These are phyloP conservation scores for Avena insularis DNA, from an alignment of 176 grass and related monocot genomes.

Conservation along the genomic window DNA sequence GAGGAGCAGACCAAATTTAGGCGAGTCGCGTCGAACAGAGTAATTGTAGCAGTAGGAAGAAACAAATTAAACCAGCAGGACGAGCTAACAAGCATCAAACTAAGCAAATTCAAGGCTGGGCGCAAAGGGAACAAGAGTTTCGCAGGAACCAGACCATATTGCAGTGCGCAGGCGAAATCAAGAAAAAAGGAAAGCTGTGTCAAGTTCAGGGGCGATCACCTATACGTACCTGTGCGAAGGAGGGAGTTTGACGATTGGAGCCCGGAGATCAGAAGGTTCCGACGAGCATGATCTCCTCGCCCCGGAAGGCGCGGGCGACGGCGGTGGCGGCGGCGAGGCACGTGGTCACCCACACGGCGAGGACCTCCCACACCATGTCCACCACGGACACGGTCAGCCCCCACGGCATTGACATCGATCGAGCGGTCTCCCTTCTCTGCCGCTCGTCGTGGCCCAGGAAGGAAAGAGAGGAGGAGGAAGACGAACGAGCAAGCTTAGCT, in stretches of 20 bases:
- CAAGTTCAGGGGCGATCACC: too few species aligned
- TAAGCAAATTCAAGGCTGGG: too few species aligned
- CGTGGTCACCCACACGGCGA: slow-evolving; percentile 66
- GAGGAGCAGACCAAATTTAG: too few species aligned
- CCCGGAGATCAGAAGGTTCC: slow-evolving; percentile 15
- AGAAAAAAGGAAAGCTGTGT: too few species aligned
- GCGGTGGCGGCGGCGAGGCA: slow-evolving; percentile 69
- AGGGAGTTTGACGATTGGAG: background rate
- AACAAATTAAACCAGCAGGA: too few species aligned
- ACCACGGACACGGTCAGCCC: slow-evolving; percentile 58
- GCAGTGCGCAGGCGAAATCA: too few species aligned
- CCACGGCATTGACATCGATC: slow-evolving; percentile 68
- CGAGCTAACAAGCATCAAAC: too few species aligned
- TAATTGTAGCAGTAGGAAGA: too few species aligned
- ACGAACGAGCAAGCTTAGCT: background rate
- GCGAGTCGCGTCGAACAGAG: too few species aligned
- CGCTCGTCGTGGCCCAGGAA: background rate
- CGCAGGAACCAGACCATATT: too few species aligned
- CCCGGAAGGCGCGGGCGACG: slow-evolving; percentile 58
- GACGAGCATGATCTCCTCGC: slow-evolving; percentile 49
- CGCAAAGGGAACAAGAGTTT: too few species aligned
- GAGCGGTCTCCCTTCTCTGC: background rate
- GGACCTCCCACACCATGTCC: slow-evolving; percentile 60
- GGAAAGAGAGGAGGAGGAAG: background rate
- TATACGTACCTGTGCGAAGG: background rate